Conservation (phyloP, 2,329 filamentous ascomycete genomes). For the Xylaria sp. region DNA sequence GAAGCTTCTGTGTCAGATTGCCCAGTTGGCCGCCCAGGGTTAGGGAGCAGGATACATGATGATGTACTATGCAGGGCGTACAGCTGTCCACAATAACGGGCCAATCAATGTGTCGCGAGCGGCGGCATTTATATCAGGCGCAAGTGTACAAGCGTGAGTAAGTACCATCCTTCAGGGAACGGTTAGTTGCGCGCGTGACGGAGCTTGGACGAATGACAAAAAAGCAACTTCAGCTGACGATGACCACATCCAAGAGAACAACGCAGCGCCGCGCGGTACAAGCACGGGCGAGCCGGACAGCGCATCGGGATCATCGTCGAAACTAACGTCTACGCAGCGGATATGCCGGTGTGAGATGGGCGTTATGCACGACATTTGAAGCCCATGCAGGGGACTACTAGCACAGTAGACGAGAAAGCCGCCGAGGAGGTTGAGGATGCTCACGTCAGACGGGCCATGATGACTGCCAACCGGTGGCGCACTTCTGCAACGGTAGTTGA, state of each 20-base stretch:
- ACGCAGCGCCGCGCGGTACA: not conserved
- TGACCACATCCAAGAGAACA: not conserved
- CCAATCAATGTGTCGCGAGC: conserved; percentile 15
- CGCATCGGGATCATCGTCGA: not conserved
- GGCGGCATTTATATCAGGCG: conserved; percentile 1
- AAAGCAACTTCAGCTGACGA: not conserved
- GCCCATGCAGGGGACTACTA: conserved; percentile 11
- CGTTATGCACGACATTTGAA: conserved; percentile 16
- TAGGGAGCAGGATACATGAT: conserved; percentile 16
- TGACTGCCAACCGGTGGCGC: conserved; percentile 13
- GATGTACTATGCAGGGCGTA: conserved; percentile 18
- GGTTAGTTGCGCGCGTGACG: not conserved
- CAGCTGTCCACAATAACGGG: conserved; percentile 19
- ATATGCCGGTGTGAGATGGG: conserved; percentile 17
- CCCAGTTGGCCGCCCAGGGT: conserved; percentile 11
- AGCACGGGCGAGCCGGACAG: not conserved
- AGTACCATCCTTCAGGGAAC: not conserved
- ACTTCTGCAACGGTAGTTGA: conserved; percentile 10
- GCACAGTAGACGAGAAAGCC: not conserved
- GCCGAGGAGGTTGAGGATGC: conserved; percentile 3
- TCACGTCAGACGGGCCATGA: conserved; percentile 21
- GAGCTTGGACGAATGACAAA: not conserved
- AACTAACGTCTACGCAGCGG: conserved; percentile 5
- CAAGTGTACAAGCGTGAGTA: conserved; percentile 3
- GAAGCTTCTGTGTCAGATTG: conserved; percentile 18